phyloP scores from a whole-genome alignment of 768 basidiomycete species.

The Leccinum obscurum region DNA sequence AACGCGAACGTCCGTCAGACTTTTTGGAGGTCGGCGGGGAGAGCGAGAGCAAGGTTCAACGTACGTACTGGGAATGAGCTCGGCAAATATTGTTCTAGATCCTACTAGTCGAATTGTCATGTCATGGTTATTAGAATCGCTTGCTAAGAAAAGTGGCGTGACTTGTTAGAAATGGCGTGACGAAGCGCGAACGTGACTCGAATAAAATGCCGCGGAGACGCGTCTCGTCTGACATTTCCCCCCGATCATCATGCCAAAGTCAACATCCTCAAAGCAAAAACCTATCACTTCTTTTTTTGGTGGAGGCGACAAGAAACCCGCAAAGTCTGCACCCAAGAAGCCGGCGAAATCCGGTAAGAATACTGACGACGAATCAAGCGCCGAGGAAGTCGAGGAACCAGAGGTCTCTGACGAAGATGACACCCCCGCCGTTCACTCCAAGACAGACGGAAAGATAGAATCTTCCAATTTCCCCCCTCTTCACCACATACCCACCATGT shows the following conservation, averaged over 20 bases:
- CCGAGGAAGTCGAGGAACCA: conserved; percentile 36
- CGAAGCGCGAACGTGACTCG: conserved; percentile 27
- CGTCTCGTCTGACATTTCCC: conserved; percentile 8
- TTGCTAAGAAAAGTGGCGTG: conserved; percentile 11
- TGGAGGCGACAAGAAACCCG: conserved; percentile 28
- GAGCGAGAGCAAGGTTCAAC: conserved; percentile 59
- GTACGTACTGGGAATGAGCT: conserved; percentile 65
- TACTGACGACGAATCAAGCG: conserved; percentile 31
- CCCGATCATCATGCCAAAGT: conserved; percentile 55
- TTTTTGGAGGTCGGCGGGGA: conserved; percentile 75
- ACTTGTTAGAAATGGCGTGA: conserved; percentile 17
- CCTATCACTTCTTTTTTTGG: conserved; percentile 59
- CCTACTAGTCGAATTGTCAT: neutral
- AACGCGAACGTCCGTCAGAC: conserved; percentile 82
- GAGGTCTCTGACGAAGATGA: conserved; percentile 34
- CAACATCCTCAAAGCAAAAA: conserved; percentile 50
- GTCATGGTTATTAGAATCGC: neutral
- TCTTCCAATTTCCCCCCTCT: conserved; percentile 77
- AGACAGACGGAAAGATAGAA: conserved; percentile 44
- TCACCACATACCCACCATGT: conserved; percentile 67
- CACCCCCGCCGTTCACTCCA: conserved; percentile 35
- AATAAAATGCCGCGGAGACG: conserved; percentile 16
- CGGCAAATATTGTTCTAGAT: neutral
- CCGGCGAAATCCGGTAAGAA: conserved; percentile 34
- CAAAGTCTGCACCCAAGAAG: conserved; percentile 26